These are phyloP conservation scores for Cucumis hystrix DNA, from an alignment of 306 rosid species.

Conservation along the genomic window DNA sequence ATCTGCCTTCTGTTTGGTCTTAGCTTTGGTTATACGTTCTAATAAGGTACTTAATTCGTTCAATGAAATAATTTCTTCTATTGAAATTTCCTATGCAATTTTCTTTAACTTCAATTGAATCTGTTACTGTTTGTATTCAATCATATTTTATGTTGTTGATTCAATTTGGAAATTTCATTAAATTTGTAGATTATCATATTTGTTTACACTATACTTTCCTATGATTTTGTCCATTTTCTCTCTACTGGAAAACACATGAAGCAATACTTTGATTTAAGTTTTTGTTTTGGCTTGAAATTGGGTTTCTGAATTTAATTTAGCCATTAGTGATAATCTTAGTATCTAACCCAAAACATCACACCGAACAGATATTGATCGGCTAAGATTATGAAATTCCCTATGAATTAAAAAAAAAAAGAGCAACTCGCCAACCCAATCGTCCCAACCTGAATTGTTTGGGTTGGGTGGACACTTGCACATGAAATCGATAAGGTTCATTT, in stretches of 20 bases:
- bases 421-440: too few relatives aligned
- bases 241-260: slow-evolving; percentile 27
- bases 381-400: background rate
- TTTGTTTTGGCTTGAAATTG: background rate
- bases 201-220: slow-evolving; percentile 39
- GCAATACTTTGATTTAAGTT: slow-evolving; percentile 37
- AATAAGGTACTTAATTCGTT: slow-evolving; percentile 28
- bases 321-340: background rate
- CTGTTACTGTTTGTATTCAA: background rate
- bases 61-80: background rate
- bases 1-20: slow-evolving; percentile 36
- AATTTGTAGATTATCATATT: slow-evolving; percentile 51
- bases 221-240: slow-evolving; percentile 26
- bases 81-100: background rate
- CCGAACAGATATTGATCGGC: background rate
- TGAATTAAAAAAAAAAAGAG: too few relatives aligned
- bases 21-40: slow-evolving; percentile 55
- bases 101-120: background rate
- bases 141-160: background rate
- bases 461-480: too few relatives aligned
- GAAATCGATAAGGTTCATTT: too few relatives aligned
- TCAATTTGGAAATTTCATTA: background rate
- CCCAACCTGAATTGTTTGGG: too few relatives aligned
- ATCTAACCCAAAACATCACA: slow-evolving; percentile 11
- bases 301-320: background rate